Evolutionary conservation across 2,329 filamentous ascomycete species (phyloP).

Genomic region (Kalmusia sp.): DNA sequence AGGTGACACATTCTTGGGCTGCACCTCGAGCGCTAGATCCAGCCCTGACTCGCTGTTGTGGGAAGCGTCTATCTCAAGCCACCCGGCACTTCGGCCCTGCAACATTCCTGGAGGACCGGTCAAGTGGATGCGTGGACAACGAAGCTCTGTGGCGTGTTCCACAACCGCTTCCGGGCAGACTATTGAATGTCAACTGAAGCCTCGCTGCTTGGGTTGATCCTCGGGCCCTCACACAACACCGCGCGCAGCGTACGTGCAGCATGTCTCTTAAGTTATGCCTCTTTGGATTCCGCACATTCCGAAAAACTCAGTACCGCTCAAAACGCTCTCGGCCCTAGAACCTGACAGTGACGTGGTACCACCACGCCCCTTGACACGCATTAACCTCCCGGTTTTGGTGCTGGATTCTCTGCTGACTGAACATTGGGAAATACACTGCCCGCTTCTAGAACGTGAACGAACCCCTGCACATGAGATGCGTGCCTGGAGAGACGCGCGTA

Average conservation of each 20-base stretch:
- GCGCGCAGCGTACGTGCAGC: too few relatives aligned
- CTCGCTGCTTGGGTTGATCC: background rate
- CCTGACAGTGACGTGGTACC: background rate
- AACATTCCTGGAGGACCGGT: background rate
- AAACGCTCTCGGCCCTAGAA: too few relatives aligned
- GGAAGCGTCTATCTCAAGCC: background rate
- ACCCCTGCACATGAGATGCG: background rate
- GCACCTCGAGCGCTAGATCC: background rate
- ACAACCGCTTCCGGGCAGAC: background rate
- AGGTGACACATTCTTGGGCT: background rate
- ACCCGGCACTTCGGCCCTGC: constrained; percentile 3
- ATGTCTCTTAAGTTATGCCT: too few relatives aligned
- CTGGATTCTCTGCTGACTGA: background rate
- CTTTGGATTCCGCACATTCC: too few relatives aligned
- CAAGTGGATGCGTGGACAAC: background rate
- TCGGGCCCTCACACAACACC: background rate
- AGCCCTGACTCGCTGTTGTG: background rate
- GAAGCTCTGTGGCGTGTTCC: background rate
- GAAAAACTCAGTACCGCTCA: too few relatives aligned
- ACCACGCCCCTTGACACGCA: background rate
- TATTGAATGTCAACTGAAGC: background rate
- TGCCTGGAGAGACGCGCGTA: background rate
- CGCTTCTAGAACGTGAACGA: background rate
- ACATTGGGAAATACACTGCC: background rate
- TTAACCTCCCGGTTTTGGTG: background rate